A percentile compares a stretch with the other conserved stretches of the same genome.
Conservation (phyloP, 2,329 filamentous ascomycete genomes). For the Zarea fungicola region DNA sequence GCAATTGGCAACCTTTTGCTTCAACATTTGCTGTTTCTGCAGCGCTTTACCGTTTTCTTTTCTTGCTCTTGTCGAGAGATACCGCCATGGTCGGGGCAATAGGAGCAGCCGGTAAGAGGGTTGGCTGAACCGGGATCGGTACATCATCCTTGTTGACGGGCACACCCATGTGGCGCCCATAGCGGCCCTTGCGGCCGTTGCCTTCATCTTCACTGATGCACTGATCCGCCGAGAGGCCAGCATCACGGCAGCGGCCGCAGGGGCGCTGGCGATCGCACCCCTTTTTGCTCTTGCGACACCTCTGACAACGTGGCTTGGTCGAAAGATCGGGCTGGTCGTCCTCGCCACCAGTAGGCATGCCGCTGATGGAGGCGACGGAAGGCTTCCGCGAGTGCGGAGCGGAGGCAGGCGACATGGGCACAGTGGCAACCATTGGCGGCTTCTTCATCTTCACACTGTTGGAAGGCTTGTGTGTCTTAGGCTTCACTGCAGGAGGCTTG, state of each 20-base stretch:
- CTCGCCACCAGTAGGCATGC: conserved; percentile 54
- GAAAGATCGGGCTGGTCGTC: conserved; percentile 91
- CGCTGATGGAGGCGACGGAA: conserved; percentile 58
- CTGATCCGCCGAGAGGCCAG: conserved; percentile 85
- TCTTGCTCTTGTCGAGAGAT: conserved; percentile 53
- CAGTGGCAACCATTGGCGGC: conserved; percentile 31
- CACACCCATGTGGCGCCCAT: conserved; percentile 67
- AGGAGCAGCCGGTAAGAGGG: conserved; percentile 40
- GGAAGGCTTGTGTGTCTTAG: conserved; percentile 37
- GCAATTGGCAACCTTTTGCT: neutral
- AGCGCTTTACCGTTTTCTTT: conserved; percentile 55
- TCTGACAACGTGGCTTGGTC: conserved; percentile 93
- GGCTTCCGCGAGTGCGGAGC: conserved; percentile 71
- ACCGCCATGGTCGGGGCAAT: conserved; percentile 32
- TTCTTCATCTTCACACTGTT: conserved; percentile 48
- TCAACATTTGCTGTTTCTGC: neutral
- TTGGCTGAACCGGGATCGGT: conserved; percentile 29
- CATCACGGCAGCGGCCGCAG: conserved; percentile 92
- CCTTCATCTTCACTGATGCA: conserved; percentile 98
- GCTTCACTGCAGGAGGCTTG: conserved; percentile 34
- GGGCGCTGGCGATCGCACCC: conserved; percentile 95
- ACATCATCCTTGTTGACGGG: conserved; percentile 54
- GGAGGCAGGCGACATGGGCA: conserved; percentile 59
- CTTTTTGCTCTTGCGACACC: conserved; percentile 99
- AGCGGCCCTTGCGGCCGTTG: conserved; percentile 93